Evolutionary conservation across 495 filamentous ascomycete genomes (phyloP).

Genomic region (Penicillium chermesinum): DNA sequence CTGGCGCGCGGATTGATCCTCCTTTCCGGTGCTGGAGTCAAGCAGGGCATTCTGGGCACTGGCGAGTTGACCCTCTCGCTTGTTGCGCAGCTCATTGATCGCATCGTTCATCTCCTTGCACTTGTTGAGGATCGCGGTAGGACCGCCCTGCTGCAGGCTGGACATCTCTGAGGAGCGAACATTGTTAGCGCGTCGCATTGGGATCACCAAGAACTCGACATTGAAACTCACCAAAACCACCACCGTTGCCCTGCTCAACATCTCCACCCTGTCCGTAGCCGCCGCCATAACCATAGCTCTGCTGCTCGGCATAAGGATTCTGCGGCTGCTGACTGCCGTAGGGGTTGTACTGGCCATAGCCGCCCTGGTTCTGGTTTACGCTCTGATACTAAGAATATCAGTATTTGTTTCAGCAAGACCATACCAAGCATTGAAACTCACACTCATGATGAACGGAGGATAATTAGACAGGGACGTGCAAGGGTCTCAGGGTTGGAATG

Average conservation of each 20-base stretch:
- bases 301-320: slow-evolving; percentile 36
- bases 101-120: slow-evolving; percentile 70
- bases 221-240: slow-evolving; percentile 36
- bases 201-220: not conserved
- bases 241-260: slow-evolving; percentile 34
- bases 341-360: slow-evolving; percentile 60
- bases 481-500: slow-evolving; percentile 9
- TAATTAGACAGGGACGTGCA: slow-evolving; percentile 13
- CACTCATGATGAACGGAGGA: slow-evolving; percentile 29
- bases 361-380: slow-evolving; percentile 31
- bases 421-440: slow-evolving; percentile 15
- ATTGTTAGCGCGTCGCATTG: slow-evolving; percentile 6
- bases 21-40: slow-evolving; percentile 42
- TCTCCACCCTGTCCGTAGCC: slow-evolving; percentile 41
- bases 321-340: slow-evolving; percentile 49
- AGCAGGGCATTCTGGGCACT: slow-evolving; percentile 39
- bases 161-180: slow-evolving; percentile 65
- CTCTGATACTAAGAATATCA: slow-evolving; percentile 25
- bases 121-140: slow-evolving; percentile 76
- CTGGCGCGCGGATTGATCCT: slow-evolving; percentile 38
- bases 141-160: slow-evolving; percentile 53
- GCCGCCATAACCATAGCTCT: slow-evolving; percentile 40
- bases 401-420: slow-evolving; percentile 1
- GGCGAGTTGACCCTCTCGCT: slow-evolving; percentile 35
- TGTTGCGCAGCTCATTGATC: slow-evolving; percentile 45